A percentile compares a stretch with the other conserved stretches of the same genome.
Evolutionary conservation across 768 basidiomycete species (phyloP).

Genomic region (Calocybe cyanea): DNA sequence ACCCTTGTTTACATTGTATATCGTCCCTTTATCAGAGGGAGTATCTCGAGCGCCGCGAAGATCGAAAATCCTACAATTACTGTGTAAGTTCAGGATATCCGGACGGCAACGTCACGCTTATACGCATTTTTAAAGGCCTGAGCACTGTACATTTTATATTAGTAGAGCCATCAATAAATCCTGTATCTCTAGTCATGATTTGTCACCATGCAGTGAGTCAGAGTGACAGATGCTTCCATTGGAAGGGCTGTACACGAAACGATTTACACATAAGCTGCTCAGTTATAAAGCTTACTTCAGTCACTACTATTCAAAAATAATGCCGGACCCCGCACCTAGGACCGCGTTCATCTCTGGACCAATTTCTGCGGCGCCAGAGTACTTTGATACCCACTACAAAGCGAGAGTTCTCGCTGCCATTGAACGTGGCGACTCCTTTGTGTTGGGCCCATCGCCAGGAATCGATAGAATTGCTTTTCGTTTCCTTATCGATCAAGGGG

Average conservation of each 20-base stretch:
- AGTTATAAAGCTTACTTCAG: not conserved
- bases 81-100: conserved; percentile 33
- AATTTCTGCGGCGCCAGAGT: conserved; percentile 13
- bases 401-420: conserved; percentile 16
- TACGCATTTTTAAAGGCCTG: conserved; percentile 16
- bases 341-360: conserved; percentile 26
- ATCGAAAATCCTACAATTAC: conserved; percentile 87
- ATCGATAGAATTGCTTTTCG: conserved; percentile 20
- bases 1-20: too few species aligned
- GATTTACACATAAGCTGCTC: not conserved
- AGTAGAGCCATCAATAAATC: conserved; percentile 3
- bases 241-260: too few species aligned
- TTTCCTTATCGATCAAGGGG: too few species aligned
- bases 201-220: too few species aligned
- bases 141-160: conserved; percentile 11
- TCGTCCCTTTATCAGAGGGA: conserved; percentile 62
- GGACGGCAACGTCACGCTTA: not conserved
- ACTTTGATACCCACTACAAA: conserved; percentile 19
- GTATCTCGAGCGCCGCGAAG: conserved; percentile 87
- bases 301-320: not conserved
- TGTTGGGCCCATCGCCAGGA: conserved; percentile 22
- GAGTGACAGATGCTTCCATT: too few species aligned
- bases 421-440: conserved; percentile 18
- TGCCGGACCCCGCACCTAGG: conserved; percentile 1
- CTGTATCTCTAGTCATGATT: conserved; percentile 10